Base-by-base conservation (phyloP, 2,329 filamentous ascomycete genomes). In the Ambrosiella beaveri region DNA sequence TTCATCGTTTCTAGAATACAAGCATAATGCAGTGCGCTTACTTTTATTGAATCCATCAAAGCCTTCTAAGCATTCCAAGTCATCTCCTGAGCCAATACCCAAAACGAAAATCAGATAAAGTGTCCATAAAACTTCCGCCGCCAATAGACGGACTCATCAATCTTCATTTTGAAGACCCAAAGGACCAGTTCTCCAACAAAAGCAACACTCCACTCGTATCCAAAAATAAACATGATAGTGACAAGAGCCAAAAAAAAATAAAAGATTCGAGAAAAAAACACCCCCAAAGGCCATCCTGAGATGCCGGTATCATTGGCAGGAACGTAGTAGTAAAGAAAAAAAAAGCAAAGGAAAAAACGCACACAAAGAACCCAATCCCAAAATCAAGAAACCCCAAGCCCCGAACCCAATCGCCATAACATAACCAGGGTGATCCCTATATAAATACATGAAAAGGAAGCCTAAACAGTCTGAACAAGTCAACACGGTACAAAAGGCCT, bases 131-230 rank as follows among this genome's bases (percentile, higher is more conserved):
- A 27, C 27, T 4, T 4, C 27, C 27, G 3, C 27, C 27, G 27
- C 27, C 27, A 27, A 27, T 4, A 27, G 27, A 27, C 27, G 27
- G 27, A 27, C 27, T 27, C 27, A 27, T 19, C 19, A 19, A 19
- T 27, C 27, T 27, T 4, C 27, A 27, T 27, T 27, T 27, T 27
- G 5, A 27, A 27, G 27, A 27, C 27, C 27, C 27, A 27, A 4
- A 27, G 27, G 27, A 27, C 3, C 27, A 27, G 27, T 27, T 27
- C 27, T 27, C 27, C 27, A 60, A 53, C 27, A 51, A 61, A 40
- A 57, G 39, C 8, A 38, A 52, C n/a, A 37, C 15, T 47, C 49
- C 12, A 55, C 57, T 27, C 53, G 60, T 62, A 63, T 63, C 56
- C 51, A 41, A 13, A 52, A 45, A 45, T 39, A 35, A 11, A 35